These are phyloP conservation scores for Puccinia hordei DNA, from an alignment of 1,284 basidiomycete species.

Conservation along the genomic window DNA sequence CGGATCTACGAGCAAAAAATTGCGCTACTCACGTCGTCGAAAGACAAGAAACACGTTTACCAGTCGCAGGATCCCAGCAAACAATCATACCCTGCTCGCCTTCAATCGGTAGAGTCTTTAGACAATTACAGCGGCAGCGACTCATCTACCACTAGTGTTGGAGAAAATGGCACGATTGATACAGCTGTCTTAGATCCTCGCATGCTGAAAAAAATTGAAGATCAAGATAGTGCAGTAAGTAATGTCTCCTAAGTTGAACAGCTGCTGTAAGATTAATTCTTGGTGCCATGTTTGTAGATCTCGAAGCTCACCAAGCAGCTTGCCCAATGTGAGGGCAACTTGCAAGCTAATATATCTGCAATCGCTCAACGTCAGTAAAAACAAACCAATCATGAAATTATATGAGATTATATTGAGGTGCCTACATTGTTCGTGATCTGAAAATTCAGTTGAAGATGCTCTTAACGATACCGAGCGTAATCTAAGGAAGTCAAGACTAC, in stretches of 20 bases:
- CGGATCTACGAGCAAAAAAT: background rate
- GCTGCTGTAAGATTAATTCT: background rate
- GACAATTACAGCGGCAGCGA: background rate
- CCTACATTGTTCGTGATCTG: background rate
- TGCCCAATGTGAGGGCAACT: constrained; percentile 82
- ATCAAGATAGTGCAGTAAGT: constrained; percentile 71
- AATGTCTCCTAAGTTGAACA: background rate
- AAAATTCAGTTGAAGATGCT: constrained; percentile 71
- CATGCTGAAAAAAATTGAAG: constrained; percentile 67
- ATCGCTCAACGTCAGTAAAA: constrained; percentile 62
- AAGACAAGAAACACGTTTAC: background rate
- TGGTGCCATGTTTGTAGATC: constrained; percentile 63
- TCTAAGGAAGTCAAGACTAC: constrained; percentile 82
- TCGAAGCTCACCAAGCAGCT: constrained; percentile 88
- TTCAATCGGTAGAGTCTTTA: background rate
- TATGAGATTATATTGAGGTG: constrained; percentile 51
- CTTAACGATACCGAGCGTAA: constrained; percentile 87
- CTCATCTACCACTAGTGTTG: constrained; percentile 21
- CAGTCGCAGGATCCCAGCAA: background rate
- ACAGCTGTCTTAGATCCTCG: constrained; percentile 65
- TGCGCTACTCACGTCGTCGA: too few species aligned
- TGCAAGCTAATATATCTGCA: constrained; percentile 87
- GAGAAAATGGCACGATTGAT: constrained; percentile 53
- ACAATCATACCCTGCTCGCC: background rate
- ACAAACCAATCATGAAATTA: background rate